phyloP scores from a whole-genome alignment of 164 flowering plant genomes.

The Vitis cinerea region DNA sequence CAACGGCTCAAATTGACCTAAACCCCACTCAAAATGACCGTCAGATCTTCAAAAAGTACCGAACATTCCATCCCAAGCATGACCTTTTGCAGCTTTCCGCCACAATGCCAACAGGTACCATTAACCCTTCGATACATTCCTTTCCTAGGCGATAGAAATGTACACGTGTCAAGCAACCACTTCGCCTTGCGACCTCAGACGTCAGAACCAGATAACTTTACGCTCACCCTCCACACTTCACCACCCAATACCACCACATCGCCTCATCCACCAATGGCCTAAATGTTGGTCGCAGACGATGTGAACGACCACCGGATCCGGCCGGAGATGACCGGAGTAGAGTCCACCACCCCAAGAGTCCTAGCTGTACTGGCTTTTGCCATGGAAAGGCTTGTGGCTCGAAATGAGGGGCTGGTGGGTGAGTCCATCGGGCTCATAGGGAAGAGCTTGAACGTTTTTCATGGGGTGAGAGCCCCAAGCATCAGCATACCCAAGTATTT shows the following conservation, averaged over 20 bases:
- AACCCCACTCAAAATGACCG: too few relatives aligned
- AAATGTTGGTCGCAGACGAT: conserved; percentile 38
- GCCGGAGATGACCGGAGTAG: conserved; percentile 16
- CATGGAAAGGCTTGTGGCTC: conserved; percentile 69
- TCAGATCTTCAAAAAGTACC: too few relatives aligned
- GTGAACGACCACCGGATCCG: conserved; percentile 13
- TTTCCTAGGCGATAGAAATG: neutral
- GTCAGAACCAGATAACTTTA: conserved; percentile 8
- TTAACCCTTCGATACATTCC: too few relatives aligned
- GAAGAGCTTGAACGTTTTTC: conserved; percentile 57
- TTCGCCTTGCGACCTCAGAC: neutral
- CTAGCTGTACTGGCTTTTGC: conserved; percentile 53
- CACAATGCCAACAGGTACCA: too few relatives aligned
- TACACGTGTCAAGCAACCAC: conserved; percentile 14
- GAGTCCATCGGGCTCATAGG: conserved; percentile 16
- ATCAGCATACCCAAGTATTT: conserved; percentile 77
- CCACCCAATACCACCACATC: conserved; percentile 3
- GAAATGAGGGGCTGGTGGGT: conserved; percentile 55
- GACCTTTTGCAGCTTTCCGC: too few relatives aligned
- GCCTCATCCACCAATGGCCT: conserved; percentile 15
- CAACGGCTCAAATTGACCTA: too few relatives aligned
- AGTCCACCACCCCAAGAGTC: conserved; percentile 53
- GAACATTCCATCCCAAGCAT: too few relatives aligned
- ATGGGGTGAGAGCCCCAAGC: conserved; percentile 79
- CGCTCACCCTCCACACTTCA: neutral